phyloP scores from a whole-genome alignment of 2,329 filamentous ascomycete species.

The Nannizzia gypsea region DNA sequence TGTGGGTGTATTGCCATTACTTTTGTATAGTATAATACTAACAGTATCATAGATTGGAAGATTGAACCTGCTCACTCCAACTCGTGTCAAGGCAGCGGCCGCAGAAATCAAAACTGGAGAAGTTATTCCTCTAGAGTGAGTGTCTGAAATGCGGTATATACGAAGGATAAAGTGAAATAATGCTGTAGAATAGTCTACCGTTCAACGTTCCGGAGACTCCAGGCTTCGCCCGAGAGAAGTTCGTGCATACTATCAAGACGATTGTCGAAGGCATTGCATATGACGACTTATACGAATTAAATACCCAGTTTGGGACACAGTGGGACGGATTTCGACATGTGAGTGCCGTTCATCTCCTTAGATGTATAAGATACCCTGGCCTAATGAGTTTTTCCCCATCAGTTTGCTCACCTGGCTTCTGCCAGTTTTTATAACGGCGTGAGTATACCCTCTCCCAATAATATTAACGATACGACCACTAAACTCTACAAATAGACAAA shows the following conservation, averaged over 20 bases:
- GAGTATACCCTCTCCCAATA: constrained; percentile 1
- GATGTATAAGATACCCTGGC: neutral
- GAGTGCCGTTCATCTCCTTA: constrained; percentile 8
- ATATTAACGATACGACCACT: neutral
- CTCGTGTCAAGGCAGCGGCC: constrained; percentile 42
- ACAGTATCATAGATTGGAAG: constrained; percentile 25
- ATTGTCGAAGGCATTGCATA: constrained; percentile 27
- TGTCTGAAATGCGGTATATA: neutral
- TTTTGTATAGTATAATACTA: neutral
- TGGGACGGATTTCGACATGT: constrained; percentile 42
- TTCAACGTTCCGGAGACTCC: constrained; percentile 42
- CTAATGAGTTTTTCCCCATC: constrained; percentile 4
- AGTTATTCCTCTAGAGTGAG: constrained; percentile 43
- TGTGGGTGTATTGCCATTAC: constrained; percentile 21
- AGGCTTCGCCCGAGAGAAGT: constrained; percentile 41
- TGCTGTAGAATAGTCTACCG: constrained; percentile 33
- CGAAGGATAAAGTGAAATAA: neutral
- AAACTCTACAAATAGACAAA: constrained; percentile 19
- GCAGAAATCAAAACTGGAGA: constrained; percentile 46
- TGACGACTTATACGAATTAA: constrained; percentile 37
- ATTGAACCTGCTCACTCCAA: constrained; percentile 46
- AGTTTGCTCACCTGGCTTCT: constrained; percentile 30
- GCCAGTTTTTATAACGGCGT: constrained; percentile 34
- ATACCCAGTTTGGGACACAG: constrained; percentile 40
- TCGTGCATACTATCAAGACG: constrained; percentile 44